Evolutionary conservation across 441 rosid species (phyloP), one percentile per base, ranked within the genome.

Genomic region (Arabidopsis lyrata): DNA sequence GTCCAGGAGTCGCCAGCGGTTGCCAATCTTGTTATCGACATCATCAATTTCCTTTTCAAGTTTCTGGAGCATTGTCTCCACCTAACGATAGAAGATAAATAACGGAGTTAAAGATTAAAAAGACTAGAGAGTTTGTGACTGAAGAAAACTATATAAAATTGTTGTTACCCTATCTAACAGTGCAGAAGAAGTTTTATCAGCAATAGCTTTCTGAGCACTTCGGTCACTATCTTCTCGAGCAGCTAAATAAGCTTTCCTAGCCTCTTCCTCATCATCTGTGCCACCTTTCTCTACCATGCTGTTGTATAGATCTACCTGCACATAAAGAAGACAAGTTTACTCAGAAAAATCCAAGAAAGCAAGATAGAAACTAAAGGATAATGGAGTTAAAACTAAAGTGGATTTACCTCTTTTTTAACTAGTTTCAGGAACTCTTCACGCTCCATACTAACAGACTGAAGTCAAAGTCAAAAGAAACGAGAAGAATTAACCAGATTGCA

Each of bases 11-110:
- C 93, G 78, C 98, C 98, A 93, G 29, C 89, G 88, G 79, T 87
- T 90, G 39, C 97, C 97, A 74, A 93, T 93, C 87, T 90, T 89
- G 69, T 89, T 90, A 74, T 90, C 97, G 24, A 93, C 97, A 59
- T 89, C 93, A 70, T 93, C 97, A 66, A 93, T 93, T 87, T 93
- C 98, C 66, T 90, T 93, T 77, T 91, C 97, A 22, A 93, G 92
- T 73, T 89, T 91, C 56, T 93, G 97, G 68, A 93, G 97, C 98
- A 93, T 89, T 8, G 88, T 82, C 71, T 91, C 98, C n/a, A 93
- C 97, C 96, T 91, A 75, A 77, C 80, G 68, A 83, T 52, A 60
- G 29, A 22, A 9, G 55, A 50, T 8, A 11, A 10, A 50, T 9
- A 24, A 24, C 4, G 13, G 58, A 34, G 18, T 20, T 16, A 56